Conservation (phyloP, 148 eudicot genomes). For the Rheum nobile region DNA sequence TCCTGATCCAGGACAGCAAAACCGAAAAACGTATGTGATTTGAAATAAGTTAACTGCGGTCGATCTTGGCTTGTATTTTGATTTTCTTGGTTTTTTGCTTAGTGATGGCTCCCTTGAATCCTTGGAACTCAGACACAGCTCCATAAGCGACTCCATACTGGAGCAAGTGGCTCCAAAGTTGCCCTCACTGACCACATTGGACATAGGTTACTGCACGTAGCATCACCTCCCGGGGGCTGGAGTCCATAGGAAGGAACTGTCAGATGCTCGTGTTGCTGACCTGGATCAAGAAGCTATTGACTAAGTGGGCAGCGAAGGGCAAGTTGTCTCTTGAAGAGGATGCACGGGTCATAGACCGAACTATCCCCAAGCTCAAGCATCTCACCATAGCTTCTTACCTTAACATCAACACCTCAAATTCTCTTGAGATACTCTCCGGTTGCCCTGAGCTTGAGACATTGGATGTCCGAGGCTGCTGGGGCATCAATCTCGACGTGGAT, state of each 20-base stretch:
- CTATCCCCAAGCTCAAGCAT: constrained; percentile 59
- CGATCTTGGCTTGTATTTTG: neutral
- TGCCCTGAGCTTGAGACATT: constrained; percentile 43
- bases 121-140: constrained; percentile 33
- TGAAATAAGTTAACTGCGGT: neutral
- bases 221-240: constrained; percentile 38
- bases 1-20: too few relatives aligned
- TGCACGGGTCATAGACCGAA: constrained; percentile 43
- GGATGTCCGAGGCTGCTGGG: constrained; percentile 73
- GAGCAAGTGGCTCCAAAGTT: constrained; percentile 43
- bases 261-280: constrained; percentile 33
- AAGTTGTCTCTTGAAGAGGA: constrained; percentile 32
- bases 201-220: constrained; percentile 39
- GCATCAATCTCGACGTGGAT: constrained; percentile 41
- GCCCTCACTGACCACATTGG: constrained; percentile 26
- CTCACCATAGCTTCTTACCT: constrained; percentile 49
- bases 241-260: constrained; percentile 54
- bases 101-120: constrained; percentile 45
- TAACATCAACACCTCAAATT: constrained; percentile 23
- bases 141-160: constrained; percentile 38
- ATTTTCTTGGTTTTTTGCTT: constrained; percentile 11
- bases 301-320: constrained; percentile 44
- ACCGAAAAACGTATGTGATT: too few relatives aligned
- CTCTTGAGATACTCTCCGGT: constrained; percentile 37
- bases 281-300: constrained; percentile 18